Percentiles rank a stretch among this genome's conserved stretches.
These are phyloP conservation scores for Zygosaccharomyces pseudobailii DNA, from an alignment of 1,139 yeast genomes.

Conservation along the genomic window DNA sequence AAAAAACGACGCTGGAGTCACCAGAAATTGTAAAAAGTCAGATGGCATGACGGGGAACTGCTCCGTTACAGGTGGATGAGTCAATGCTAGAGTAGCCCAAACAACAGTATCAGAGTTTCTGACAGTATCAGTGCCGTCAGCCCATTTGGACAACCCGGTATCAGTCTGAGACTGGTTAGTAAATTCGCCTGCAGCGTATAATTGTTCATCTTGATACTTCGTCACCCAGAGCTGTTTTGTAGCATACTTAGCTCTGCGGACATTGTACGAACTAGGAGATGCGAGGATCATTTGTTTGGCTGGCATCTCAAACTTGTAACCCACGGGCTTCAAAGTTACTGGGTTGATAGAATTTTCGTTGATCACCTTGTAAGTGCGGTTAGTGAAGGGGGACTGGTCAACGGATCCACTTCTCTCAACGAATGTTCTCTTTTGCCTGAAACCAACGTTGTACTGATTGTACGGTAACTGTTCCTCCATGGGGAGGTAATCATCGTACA, in stretches of 20 bases:
- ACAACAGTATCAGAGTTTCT: constrained; percentile 79
- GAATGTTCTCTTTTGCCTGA: constrained; percentile 55
- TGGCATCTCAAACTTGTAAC: constrained; percentile 73
- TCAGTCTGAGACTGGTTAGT: constrained; percentile 55
- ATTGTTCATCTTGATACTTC: constrained; percentile 50
- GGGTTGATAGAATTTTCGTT: constrained; percentile 78
- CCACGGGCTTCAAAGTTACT: constrained; percentile 71
- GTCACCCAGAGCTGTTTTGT: constrained; percentile 61
- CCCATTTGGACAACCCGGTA: constrained; percentile 54
- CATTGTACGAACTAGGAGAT: constrained; percentile 46
- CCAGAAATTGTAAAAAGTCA: constrained; percentile 63
- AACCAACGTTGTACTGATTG: constrained; percentile 76
- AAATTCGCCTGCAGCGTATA: constrained; percentile 62
- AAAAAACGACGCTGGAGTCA: constrained; percentile 75
- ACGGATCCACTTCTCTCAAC: constrained; percentile 70
- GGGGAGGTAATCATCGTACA: constrained; percentile 67
- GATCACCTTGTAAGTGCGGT: constrained; percentile 72
- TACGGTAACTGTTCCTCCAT: constrained; percentile 51
- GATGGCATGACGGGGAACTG: constrained; percentile 95
- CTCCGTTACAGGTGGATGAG: constrained; percentile 84
- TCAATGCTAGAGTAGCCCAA: constrained; percentile 85
- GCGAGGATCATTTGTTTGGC: constrained; percentile 66
- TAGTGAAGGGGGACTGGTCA: constrained; percentile 72
- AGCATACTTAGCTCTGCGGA: constrained; percentile 54
- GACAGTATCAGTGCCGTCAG: constrained; percentile 62